These are phyloP conservation scores for Phytophthora macrochlamydospora DNA, from an alignment of 352 stramenopile species.

Conservation along the genomic window DNA sequence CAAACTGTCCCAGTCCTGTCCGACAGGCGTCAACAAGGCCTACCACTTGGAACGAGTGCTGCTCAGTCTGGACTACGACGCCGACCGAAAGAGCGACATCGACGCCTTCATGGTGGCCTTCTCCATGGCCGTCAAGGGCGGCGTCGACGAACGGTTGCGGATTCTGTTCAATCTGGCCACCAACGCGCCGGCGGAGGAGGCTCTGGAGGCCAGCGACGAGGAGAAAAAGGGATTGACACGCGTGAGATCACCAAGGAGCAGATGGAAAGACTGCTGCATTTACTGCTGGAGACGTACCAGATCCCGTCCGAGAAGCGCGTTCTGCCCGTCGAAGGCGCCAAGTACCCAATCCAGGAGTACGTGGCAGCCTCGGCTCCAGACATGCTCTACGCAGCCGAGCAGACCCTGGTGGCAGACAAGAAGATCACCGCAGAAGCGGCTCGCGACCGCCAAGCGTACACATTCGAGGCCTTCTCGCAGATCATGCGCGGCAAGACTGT, in stretches of 20 bases:
- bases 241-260: slow-evolving; percentile 62
- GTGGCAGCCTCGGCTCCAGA: slow-evolving; percentile 41
- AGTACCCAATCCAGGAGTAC: slow-evolving; percentile 84
- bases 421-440: slow-evolving; percentile 63
- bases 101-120: slow-evolving; percentile 82
- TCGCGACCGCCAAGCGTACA: slow-evolving; percentile 56
- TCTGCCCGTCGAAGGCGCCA: slow-evolving; percentile 61
- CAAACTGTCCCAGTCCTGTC: slow-evolving; percentile 63
- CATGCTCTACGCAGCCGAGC: slow-evolving; percentile 44
- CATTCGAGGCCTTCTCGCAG: slow-evolving; percentile 77
- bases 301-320: slow-evolving; percentile 88
- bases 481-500: slow-evolving; percentile 83
- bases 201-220: slow-evolving; percentile 25
- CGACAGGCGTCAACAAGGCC: slow-evolving; percentile 65
- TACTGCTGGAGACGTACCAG: slow-evolving; percentile 81
- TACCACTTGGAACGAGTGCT: slow-evolving; percentile 83
- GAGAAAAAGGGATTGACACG: slow-evolving; percentile 31
- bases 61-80: slow-evolving; percentile 64
- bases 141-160: slow-evolving; percentile 67
- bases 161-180: slow-evolving; percentile 76
- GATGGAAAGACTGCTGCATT: slow-evolving; percentile 63
- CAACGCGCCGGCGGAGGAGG: slow-evolving; percentile 34
- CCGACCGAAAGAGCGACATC: slow-evolving; percentile 61
- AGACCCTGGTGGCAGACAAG: slow-evolving; percentile 48
- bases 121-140: slow-evolving; percentile 82